Evolutionary conservation across 2,329 filamentous ascomycete genomes (phyloP).

Genomic region (Stemphylium vesicarium): DNA sequence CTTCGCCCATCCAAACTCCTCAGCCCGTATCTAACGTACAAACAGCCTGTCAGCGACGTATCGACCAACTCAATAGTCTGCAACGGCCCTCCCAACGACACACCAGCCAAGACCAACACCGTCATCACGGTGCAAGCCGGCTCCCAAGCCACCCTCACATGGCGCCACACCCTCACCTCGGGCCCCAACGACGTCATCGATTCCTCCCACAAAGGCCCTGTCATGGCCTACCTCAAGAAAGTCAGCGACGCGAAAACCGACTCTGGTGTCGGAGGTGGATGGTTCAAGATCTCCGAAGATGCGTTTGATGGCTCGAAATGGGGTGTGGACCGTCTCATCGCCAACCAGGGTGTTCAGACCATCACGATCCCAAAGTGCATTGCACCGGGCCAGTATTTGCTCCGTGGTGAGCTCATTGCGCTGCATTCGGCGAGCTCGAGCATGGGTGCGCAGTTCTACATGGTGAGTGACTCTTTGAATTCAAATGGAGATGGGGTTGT

Average conservation of each 20-base stretch:
- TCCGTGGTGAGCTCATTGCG: conserved; percentile 54
- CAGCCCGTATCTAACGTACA: conserved; percentile 39
- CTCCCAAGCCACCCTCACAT: conserved; percentile 59
- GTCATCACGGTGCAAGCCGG: conserved; percentile 54
- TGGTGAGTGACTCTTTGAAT: conserved; percentile 22
- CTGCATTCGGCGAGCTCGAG: conserved; percentile 45
- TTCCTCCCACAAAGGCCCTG: conserved; percentile 62
- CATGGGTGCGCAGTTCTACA: conserved; percentile 54
- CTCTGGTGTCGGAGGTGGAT: conserved; percentile 34
- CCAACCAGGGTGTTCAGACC: conserved; percentile 53
- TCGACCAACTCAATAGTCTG: conserved; percentile 62
- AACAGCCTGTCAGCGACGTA: conserved; percentile 61
- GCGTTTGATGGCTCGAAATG: conserved; percentile 45
- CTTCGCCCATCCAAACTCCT: background rate
- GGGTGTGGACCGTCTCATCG: conserved; percentile 45
- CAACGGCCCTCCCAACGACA: conserved; percentile 63
- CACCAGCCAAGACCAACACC: conserved; percentile 31
- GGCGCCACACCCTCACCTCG: conserved; percentile 62
- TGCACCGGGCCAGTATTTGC: conserved; percentile 50
- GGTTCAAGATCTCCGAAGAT: conserved; percentile 37
- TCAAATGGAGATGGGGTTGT: conserved; percentile 27
- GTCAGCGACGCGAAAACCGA: conserved; percentile 55
- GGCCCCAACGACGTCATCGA: conserved; percentile 63
- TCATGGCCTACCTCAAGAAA: conserved; percentile 65
- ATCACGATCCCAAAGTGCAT: conserved; percentile 47